phyloP scores from a whole-genome alignment of 2,329 filamentous ascomycete genomes.

The Claviceps humidiphila region DNA sequence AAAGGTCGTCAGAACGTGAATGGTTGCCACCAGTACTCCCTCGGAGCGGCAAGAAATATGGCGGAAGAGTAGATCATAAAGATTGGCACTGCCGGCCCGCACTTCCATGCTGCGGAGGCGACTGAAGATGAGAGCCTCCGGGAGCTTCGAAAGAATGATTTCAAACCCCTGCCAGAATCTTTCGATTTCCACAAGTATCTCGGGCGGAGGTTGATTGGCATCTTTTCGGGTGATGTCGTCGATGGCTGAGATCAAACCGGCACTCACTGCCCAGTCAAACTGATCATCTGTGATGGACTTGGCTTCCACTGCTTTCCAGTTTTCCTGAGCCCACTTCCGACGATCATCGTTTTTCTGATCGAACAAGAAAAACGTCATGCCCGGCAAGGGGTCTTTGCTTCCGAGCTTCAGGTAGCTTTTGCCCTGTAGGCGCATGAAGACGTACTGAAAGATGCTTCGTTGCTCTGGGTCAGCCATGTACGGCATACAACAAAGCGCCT shows the following conservation, averaged over 20 bases:
- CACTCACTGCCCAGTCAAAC: constrained; percentile 78
- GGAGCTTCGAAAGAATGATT: constrained; percentile 60
- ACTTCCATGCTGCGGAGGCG: constrained; percentile 68
- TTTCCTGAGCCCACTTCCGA: constrained; percentile 24
- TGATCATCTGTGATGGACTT: constrained; percentile 52
- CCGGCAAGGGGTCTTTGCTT: constrained; percentile 60
- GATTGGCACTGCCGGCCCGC: constrained; percentile 44
- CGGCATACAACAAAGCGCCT: constrained; percentile 71
- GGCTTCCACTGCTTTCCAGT: constrained; percentile 37
- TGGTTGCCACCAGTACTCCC: constrained; percentile 51
- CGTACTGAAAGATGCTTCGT: constrained; percentile 56
- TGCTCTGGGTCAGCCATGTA: constrained; percentile 50
- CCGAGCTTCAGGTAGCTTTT: constrained; percentile 68
- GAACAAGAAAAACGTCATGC: constrained; percentile 77
- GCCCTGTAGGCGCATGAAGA: constrained; percentile 61
- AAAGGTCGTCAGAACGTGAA: constrained; percentile 57
- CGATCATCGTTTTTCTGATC: constrained; percentile 42
- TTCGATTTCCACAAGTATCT: constrained; percentile 37
- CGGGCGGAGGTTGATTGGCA: constrained; percentile 17
- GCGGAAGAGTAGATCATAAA: constrained; percentile 47
- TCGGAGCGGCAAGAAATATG: constrained; percentile 40
- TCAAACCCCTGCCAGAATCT: constrained; percentile 70
- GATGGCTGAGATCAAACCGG: constrained; percentile 56
- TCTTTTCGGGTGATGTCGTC: constrained; percentile 42
- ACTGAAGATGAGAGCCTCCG: constrained; percentile 61